Evolutionary conservation across 2,329 filamentous ascomycete species (phyloP), one percentile per base, ranked within the genome.

Genomic region (Exophiala viscosa): DNA sequence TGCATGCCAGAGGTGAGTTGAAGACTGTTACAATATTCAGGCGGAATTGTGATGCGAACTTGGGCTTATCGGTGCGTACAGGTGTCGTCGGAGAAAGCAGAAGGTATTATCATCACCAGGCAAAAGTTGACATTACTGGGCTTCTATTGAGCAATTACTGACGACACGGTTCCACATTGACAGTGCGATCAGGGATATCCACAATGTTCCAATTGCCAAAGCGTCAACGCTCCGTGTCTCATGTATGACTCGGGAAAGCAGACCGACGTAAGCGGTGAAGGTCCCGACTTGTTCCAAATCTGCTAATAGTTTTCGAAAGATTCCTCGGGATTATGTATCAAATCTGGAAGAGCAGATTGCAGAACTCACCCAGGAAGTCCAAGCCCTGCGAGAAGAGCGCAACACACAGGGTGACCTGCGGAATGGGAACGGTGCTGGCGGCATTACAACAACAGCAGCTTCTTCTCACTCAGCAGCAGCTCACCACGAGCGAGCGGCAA

Each of bases 161-260:
- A 3, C 11, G n/a, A n/a, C n/a, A n/a, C n/a, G n/a, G n/a, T n/a
- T n/a, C n/a, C n/a, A n/a, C 28, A 43, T 23, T 44, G 36, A 3
- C 20, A 64, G 62, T 64, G 62, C 40, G 62, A 64, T 52, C 55
- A 59, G 39, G 49, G 48, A 49, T 55, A 61, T 47, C 62, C 62
- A 28, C 57, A 54, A 33, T 64, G 62, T 33, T 59, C 60, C n/a
- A 64, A 57, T 52, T 64, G 62, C 39, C 53, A 58, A 54, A 50
- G 44, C 17, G 50, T 49, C n/a, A 41, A 57, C 32, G 39, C 36
- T 36, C 52, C 42, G 33, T 64, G 64, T 48, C 48, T 65, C 32
- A 62, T 43, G 7, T 65, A 62, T 56, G 45, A 64, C 44, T 51
- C 58, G 2, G 55, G 58, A 11, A 65, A 65, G 41, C 48, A 58